Evolutionary conservation across 495 filamentous ascomycete genomes (phyloP), one percentile per base, ranked within the genome.

Genomic region (Aspergillus incahuasiensis): DNA sequence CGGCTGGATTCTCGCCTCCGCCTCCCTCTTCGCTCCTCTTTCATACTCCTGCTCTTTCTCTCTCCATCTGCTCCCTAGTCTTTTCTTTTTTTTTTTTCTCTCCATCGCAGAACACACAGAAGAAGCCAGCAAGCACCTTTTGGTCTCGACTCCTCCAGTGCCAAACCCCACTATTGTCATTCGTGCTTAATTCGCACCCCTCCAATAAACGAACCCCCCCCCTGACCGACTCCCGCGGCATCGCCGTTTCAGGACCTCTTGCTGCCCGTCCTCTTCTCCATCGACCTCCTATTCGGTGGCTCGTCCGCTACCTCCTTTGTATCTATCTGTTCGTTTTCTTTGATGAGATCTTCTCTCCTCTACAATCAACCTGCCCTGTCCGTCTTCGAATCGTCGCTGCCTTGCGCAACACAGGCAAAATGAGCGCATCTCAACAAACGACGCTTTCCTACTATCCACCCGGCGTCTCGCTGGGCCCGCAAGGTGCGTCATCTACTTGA

Each of bases 341-440:
- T 60, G 32, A 52, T 60, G 49, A 25, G 52, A 19, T 7, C 24
- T 22, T 41, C 54, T 28, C 24, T 22, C 8, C 12, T 22, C 41
- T 55, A 48, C 56, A 60, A 57, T 66, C 56, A 48, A 54, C 48
- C 47, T 41, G 13, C 48, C 28, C 42, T 28, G 48, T 15, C 25
- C 41, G 42, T 59, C 62, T 55, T 45, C 63, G 48, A 58, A 56
- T 57, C 42, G 55, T 56, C 53, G 32, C 49, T 54, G 57, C 58
- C 54, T 59, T 60, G 54, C 61, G 61, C 58, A 50, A 7, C 16
- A 34, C 54, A 52, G 28, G 30, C 61, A 67, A 54, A 20, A 75
- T 74, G 71, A 73, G 67, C 66, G 66, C 70, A 63, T 63, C 70
- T 63, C 72, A 64, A 48, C 58, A 65, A 40, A 63, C 67, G 22